Percentiles rank a stretch among this genome's conserved stretches.
These are phyloP conservation scores for Hypoxylon fragiforme DNA, from an alignment of 495 filamentous ascomycete species.

Conservation along the genomic window DNA sequence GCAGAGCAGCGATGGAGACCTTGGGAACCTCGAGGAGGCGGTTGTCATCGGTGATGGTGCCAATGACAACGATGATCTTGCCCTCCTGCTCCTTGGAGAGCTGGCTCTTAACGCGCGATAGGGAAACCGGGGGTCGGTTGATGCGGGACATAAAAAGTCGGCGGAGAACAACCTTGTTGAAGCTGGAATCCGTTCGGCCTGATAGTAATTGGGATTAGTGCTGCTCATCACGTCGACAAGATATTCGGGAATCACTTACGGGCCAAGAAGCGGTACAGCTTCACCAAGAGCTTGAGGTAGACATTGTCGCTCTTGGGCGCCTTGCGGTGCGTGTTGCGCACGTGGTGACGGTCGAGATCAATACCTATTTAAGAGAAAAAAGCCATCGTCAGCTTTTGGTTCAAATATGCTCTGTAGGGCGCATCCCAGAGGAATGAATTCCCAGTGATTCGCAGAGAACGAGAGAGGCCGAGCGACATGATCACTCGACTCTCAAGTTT, in stretches of 20 bases:
- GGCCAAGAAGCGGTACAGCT: slow-evolving; percentile 97
- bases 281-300: slow-evolving; percentile 95
- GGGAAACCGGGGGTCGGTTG: slow-evolving; percentile 92
- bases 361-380: slow-evolving; percentile 58
- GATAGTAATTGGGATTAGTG: neutral
- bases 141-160: slow-evolving; percentile 96
- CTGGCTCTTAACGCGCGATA: slow-evolving; percentile 82
- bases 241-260: slow-evolving; percentile 64
- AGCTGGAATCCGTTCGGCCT: slow-evolving; percentile 94
- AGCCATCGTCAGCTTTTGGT: slow-evolving; percentile 56
- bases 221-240: neutral
- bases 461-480: slow-evolving; percentile 16
- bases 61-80: slow-evolving; percentile 91
- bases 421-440: slow-evolving; percentile 32
- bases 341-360: slow-evolving; percentile 80
- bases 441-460: slow-evolving; percentile 46
- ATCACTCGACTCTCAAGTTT: slow-evolving; percentile 26
- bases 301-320: slow-evolving; percentile 97
- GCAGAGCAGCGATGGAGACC: slow-evolving; percentile 86
- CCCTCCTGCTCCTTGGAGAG: slow-evolving; percentile 67
- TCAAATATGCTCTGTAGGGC: slow-evolving; percentile 39
- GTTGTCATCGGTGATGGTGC: slow-evolving; percentile 95
- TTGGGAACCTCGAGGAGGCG: slow-evolving; percentile 87
- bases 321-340: slow-evolving; percentile 84
- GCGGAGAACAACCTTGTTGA: slow-evolving; percentile 96